Conservation (phyloP, 2,329 filamentous ascomycete species). For the Xylaria sp. region DNA sequence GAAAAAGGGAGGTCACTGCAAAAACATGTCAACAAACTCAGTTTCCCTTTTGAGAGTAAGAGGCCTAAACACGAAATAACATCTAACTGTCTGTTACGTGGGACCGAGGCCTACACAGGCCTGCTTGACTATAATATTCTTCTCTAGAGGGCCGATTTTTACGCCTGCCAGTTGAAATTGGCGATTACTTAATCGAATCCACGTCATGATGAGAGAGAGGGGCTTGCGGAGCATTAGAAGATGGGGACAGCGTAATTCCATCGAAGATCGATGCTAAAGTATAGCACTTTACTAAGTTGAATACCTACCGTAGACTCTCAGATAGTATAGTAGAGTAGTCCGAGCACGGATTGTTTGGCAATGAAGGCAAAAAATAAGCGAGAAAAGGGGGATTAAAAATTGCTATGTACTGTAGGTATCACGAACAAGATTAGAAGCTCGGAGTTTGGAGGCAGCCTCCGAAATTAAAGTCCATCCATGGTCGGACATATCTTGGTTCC, state of each 20-base stretch:
- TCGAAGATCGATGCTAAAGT: not conserved
- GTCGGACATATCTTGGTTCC: slow-evolving; percentile 12
- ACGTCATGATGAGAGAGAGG: slow-evolving; percentile 11
- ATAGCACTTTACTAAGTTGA: not conserved
- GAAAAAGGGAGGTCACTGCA: not conserved
- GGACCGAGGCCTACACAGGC: too few relatives aligned
- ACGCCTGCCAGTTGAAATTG: not conserved
- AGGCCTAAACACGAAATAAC: too few relatives aligned
- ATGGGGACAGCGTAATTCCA: not conserved
- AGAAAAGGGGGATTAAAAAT: not conserved
- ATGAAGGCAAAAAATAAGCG: not conserved
- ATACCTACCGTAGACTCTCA: too few relatives aligned
- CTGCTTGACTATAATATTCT: too few relatives aligned
- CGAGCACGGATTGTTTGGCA: not conserved
- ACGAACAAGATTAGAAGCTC: slow-evolving; percentile 19
- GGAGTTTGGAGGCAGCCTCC: slow-evolving; percentile 16
- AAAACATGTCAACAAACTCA: not conserved
- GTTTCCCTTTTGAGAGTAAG: too few relatives aligned
- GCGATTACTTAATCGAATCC: not conserved
- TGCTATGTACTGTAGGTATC: not conserved
- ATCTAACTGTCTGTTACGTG: too few relatives aligned
- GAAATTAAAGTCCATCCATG: slow-evolving; percentile 7
- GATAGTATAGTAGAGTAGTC: too few relatives aligned
- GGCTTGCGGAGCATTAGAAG: slow-evolving; percentile 4
- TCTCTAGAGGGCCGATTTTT: not conserved